A percentile compares a stretch with the other conserved stretches of the same genome.
phyloP scores from a whole-genome alignment of 2,329 filamentous ascomycete species.

The Neophaeococcomyces aloes region DNA sequence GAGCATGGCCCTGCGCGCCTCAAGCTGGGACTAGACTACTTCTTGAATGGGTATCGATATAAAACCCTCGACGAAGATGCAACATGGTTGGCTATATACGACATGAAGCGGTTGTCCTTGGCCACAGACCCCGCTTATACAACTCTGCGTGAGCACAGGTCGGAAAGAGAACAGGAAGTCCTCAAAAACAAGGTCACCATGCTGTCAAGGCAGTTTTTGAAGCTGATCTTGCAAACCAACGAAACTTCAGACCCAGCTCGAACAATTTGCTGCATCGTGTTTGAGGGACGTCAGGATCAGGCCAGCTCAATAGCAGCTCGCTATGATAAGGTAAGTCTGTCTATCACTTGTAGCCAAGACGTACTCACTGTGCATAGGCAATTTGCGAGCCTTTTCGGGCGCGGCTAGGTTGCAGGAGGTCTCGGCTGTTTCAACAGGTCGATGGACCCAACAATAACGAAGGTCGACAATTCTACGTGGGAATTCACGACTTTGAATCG shows the following conservation, averaged over 20 bases:
- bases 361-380: background rate
- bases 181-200: constrained; percentile 5
- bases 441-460: background rate
- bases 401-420: background rate
- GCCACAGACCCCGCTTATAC: constrained; percentile 8
- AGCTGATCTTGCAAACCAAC: background rate
- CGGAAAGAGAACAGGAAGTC: constrained; percentile 1
- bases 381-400: background rate
- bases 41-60: constrained; percentile 71
- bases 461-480: too few relatives aligned
- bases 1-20: constrained; percentile 78
- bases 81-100: constrained; percentile 9
- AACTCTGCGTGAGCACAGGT: constrained; percentile 8
- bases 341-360: background rate
- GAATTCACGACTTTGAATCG: constrained; percentile 1
- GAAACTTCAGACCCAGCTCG: background rate
- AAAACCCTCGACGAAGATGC: constrained; percentile 49
- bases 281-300: background rate
- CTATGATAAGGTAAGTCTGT: background rate
- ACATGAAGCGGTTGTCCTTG: constrained; percentile 9
- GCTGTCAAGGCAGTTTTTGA: constrained; percentile 6
- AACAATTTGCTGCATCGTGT: background rate
- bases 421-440: background rate
- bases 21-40: constrained; percentile 52
- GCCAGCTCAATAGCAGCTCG: background rate